Evolutionary conservation across 2,329 filamentous ascomycete genomes (phyloP).

Genomic region (Aplosporella prunicola): DNA sequence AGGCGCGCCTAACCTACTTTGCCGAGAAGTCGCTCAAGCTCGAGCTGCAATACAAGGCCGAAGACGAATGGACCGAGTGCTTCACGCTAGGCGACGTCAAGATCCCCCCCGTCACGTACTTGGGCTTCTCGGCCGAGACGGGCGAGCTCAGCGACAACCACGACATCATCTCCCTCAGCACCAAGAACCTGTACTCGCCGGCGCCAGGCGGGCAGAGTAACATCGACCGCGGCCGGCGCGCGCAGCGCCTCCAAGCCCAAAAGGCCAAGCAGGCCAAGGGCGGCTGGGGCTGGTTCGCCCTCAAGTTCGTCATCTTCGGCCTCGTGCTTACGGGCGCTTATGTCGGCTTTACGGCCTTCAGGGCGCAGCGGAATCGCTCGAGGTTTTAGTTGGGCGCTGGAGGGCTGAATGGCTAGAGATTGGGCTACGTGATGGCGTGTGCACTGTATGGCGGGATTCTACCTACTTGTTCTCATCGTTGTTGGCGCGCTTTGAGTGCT

Average conservation of each 20-base stretch:
- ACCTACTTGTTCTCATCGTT: no score
- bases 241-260: slow-evolving; percentile 32
- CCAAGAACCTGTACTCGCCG: slow-evolving; percentile 79
- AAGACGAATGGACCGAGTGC: slow-evolving; percentile 81
- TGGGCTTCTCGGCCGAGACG: slow-evolving; percentile 71
- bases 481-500: no score
- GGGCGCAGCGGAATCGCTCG: slow-evolving; percentile 46
- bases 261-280: slow-evolving; percentile 34
- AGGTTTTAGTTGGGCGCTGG: slow-evolving; percentile 28
- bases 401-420: no score
- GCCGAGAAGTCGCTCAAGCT: slow-evolving; percentile 86
- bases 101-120: slow-evolving; percentile 63
- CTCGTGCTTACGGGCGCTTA: slow-evolving; percentile 64
- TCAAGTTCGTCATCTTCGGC: slow-evolving; percentile 74
- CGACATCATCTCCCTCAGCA: slow-evolving; percentile 80
- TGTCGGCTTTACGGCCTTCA: slow-evolving; percentile 76
- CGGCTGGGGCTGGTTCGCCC: slow-evolving; percentile 61
- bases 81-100: slow-evolving; percentile 62
- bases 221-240: slow-evolving; percentile 20
- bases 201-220: slow-evolving; percentile 21
- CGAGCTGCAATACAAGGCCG: slow-evolving; percentile 87
- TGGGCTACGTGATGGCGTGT: no score
- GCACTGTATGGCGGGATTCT: no score
- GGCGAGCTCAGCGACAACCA: slow-evolving; percentile 96
- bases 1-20: slow-evolving; percentile 87